phyloP scores from a whole-genome alignment of 2,329 filamentous ascomycete genomes.

The Trichoderma koningiopsis region DNA sequence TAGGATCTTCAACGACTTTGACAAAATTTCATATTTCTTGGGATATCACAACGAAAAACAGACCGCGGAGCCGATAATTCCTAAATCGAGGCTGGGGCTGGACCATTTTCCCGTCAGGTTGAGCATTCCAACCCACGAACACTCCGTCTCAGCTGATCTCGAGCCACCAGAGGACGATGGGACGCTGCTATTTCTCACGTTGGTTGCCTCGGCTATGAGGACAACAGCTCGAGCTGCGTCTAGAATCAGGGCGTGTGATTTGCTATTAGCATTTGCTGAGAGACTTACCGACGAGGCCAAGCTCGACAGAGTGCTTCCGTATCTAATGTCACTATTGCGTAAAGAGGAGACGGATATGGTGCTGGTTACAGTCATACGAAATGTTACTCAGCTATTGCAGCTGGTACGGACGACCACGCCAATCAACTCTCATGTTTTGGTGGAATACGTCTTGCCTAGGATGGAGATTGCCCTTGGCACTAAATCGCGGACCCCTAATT shows the following conservation, averaged over 20 bases:
- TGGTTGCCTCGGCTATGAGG: conserved; percentile 84
- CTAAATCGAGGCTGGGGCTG: conserved; percentile 50
- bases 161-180: conserved; percentile 77
- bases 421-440: conserved; percentile 69
- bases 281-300: conserved; percentile 93
- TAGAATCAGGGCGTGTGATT: conserved; percentile 83
- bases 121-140: conserved; percentile 83
- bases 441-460: conserved; percentile 67
- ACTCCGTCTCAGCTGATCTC: conserved; percentile 62
- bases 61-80: conserved; percentile 33
- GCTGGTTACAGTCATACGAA: conserved; percentile 79
- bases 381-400: conserved; percentile 84
- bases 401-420: conserved; percentile 86
- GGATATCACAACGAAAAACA: conserved; percentile 66
- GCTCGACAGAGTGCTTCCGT: conserved; percentile 88
- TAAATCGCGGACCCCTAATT: conserved; percentile 52
- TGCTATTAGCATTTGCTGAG: conserved; percentile 89
- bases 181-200: conserved; percentile 85
- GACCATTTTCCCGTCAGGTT: conserved; percentile 78
- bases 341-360: conserved; percentile 83
- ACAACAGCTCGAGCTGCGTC: conserved; percentile 89
- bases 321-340: conserved; percentile 74
- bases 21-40: conserved; percentile 95
- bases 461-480: conserved; percentile 58
- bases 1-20: conserved; percentile 89